These are phyloP conservation scores for Chenopodium berlandieri DNA, from an alignment of 148 eudicot genomes.

Conservation along the genomic window DNA sequence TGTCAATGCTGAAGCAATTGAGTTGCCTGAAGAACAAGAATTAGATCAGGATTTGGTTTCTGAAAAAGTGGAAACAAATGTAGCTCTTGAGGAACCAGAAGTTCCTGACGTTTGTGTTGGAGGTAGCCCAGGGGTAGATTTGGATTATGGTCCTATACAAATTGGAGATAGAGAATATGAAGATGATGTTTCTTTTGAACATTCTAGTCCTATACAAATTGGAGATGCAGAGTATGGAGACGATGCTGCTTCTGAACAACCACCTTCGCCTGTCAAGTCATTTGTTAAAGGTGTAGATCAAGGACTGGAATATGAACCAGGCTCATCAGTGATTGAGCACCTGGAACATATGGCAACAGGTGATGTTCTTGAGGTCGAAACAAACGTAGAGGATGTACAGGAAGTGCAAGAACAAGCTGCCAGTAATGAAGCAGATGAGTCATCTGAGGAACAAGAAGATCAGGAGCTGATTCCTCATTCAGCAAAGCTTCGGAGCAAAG, in stretches of 20 bases:
- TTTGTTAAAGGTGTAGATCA: neutral
- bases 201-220: neutral
- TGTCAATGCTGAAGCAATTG: neutral
- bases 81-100: neutral
- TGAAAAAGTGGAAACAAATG: neutral
- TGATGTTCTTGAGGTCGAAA: neutral
- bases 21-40: neutral
- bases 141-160: neutral
- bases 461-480: slow-evolving; percentile 21
- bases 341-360: neutral
- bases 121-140: neutral
- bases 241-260: neutral
- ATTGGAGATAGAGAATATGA: neutral
- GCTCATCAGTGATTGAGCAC: neutral
- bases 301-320: neutral
- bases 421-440: neutral
- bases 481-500: slow-evolving; percentile 26
- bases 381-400: neutral
- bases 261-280: neutral
- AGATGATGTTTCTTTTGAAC: neutral
- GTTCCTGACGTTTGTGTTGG: neutral
- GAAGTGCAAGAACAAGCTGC: neutral
- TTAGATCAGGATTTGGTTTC: neutral
- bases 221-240: neutral
- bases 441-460: slow-evolving; percentile 8